A percentile compares a stretch with the other conserved stretches of the same genome.
Evolutionary conservation across 345 rosid species (phyloP).

Genomic region (Heritiera fomes): DNA sequence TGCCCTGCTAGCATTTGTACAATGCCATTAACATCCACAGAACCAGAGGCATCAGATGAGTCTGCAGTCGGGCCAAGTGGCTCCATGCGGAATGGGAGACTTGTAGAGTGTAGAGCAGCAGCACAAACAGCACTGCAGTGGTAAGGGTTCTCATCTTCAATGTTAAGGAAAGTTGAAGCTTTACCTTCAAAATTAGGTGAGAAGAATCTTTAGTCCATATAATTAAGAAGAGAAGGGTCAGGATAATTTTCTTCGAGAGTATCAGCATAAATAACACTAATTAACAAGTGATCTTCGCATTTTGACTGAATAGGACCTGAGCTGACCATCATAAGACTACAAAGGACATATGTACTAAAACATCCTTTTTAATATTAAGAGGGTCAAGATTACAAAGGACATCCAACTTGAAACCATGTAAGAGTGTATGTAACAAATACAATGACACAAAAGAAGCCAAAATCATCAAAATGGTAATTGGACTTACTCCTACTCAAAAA

Average conservation of each 20-base stretch:
- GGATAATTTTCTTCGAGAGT: constrained; percentile 8
- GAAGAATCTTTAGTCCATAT: constrained; percentile 19
- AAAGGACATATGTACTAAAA: not conserved
- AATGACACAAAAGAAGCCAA: constrained; percentile 1
- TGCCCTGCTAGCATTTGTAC: constrained; percentile 61
- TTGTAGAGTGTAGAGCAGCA: constrained; percentile 73
- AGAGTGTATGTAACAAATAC: not conserved
- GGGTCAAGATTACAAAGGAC: not conserved
- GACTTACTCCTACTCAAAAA: constrained; percentile 63
- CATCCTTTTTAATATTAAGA: not conserved
- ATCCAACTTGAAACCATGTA: constrained; percentile 3
- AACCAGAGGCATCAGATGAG: constrained; percentile 49
- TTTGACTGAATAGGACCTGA: not conserved
- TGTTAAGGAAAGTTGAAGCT: constrained; percentile 53
- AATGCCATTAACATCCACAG: constrained; percentile 56
- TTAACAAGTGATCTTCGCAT: not conserved
- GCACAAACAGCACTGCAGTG: constrained; percentile 84
- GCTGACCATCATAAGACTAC: not conserved
- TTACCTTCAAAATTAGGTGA: constrained; percentile 49
- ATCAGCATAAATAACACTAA: not conserved
- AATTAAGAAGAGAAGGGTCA: constrained; percentile 1
- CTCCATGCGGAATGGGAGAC: constrained; percentile 74
- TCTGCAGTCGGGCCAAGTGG: constrained; percentile 46
- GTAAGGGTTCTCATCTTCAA: constrained; percentile 75
- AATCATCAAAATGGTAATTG: constrained; percentile 10